Base-by-base conservation (phyloP, 163 green algal species). In the Coccomyxa subellipsoidea region DNA sequence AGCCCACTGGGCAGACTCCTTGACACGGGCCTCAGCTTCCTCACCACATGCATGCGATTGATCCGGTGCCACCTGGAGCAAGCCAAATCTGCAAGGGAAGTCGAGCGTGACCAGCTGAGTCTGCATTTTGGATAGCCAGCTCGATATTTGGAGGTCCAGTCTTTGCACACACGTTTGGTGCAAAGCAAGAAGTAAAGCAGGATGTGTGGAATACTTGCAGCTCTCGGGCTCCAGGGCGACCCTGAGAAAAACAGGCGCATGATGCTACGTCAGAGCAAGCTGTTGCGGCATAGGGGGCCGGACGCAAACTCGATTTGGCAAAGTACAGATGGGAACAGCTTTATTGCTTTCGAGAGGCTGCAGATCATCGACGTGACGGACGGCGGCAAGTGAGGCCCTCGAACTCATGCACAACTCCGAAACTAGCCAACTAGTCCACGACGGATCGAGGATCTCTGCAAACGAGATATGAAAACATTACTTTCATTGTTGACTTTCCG, bases 351-450 rank as follows among this genome's bases (percentile, higher is more conserved):
- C 86, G 97, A 99, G 90, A 92, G 97, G 31, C 93, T 99, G 29
- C 94, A 94, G 70, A 99, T 99, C 85, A 96, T 99, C 40, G 97
- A 99, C 89, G 93, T 95, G 29, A 93, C 88, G 0, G 94, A 96
- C 38, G 90, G 89, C 77, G 94, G 94, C 71, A 88, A 66, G 90
- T 89, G 75, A 66, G 84, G 72, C 4, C 25, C 47, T 59, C 47
- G 47, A 59, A 12, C 23, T 59, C 47, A 59, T 59, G 47, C 23
- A 18, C 47, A 59, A 7, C 23, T 59, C 47, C 47, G 47, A 59
- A 12, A 59, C 47, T 59, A 59, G 21, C 47, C 21, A 2, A 27
- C 15, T 59, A 59, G 47, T 59, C 23, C 47, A 12, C 15, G 47
- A 59, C 15, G 47, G 47, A 12, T n/a, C n/a, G n/a, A n/a, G n/a